These are phyloP conservation scores for Nemania diffusa DNA, from an alignment of 2,329 filamentous ascomycete genomes.

Conservation along the genomic window DNA sequence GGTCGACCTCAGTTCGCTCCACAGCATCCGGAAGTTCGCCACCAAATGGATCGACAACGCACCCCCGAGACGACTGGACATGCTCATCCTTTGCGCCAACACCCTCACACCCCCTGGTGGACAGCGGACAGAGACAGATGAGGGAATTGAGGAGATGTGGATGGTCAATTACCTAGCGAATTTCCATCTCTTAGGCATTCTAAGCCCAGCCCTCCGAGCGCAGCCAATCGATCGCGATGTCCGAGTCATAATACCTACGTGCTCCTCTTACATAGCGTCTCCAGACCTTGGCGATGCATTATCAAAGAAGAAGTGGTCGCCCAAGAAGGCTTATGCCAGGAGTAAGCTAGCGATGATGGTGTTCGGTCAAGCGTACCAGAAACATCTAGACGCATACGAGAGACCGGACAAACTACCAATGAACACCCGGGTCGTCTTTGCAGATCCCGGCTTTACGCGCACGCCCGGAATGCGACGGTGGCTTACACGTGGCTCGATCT, in stretches of 20 bases:
- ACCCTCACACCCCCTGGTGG: constrained; percentile 76
- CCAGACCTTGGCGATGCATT: constrained; percentile 69
- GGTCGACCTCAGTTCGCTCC: constrained; percentile 87
- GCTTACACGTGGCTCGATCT: constrained; percentile 84
- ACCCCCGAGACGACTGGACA: constrained; percentile 87
- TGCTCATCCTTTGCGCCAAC: constrained; percentile 88
- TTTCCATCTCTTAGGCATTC: constrained; percentile 91
- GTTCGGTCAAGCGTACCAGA: constrained; percentile 91
- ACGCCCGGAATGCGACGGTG: constrained; percentile 90
- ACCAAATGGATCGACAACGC: constrained; percentile 98
- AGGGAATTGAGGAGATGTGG: constrained; percentile 91
- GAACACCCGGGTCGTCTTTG: constrained; percentile 84
- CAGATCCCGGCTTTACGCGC: constrained; percentile 85
- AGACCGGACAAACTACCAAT: constrained; percentile 84
- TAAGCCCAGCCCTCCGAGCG: constrained; percentile 87
- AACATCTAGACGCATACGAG: constrained; percentile 85
- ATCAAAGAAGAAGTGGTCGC: constrained; percentile 63
- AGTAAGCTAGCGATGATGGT: constrained; percentile 84
- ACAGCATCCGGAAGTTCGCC: constrained; percentile 91
- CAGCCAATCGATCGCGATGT: constrained; percentile 96
- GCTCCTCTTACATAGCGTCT: constrained; percentile 85
- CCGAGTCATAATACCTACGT: constrained; percentile 85
- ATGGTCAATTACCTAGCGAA: constrained; percentile 95
- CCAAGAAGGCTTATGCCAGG: constrained; percentile 69
- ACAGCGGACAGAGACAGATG: constrained; percentile 69